Base-by-base conservation (phyloP, 2,329 filamentous ascomycete species). In the Xylariaceae sp. region DNA sequence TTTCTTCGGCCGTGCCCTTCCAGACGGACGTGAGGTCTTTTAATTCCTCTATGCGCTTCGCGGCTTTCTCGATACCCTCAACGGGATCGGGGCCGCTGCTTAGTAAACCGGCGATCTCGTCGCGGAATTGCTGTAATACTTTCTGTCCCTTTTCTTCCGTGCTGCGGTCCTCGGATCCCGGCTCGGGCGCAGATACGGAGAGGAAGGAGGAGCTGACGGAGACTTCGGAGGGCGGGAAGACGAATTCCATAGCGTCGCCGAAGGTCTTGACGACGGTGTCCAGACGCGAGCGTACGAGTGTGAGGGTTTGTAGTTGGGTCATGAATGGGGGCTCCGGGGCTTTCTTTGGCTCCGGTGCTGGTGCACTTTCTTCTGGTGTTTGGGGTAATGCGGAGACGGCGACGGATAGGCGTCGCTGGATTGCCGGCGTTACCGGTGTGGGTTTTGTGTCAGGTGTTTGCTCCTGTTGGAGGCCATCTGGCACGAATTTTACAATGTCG, bases 1-100 rank as follows among this genome's bases (percentile, higher is more conserved):
- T 95, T 73, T 97, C 94, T 76, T 99, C 94, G 0, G 90, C 88
- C 2, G 94, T 97, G n/a, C 92, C 92, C 72, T 89, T 93, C 92
- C 94, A 99, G 18, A 99, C 86, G n/a, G 76, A 76, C 3, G 86
- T 85, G 64, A 97, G 75, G 63, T 86, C 82, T 69, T 91, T 87
- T 58, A 97, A 79, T 70, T 89, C 85, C 69, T 91, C 87, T 11
- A 97, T 86, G 50, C 90, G 80, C 57, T 81, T 80, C 10, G 83
- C 83, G 0, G 94, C 94, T 59, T 86, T 86, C 64, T 90, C 87
- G 7, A 94, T 79, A 13, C 89, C 90, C 50, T 81, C 80, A 10
- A 87, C 78, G 0, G 84, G 81, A 50, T 88, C 85, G 0, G 79
- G 75, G 5, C 80, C 67, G 49, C 72, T 72, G 71, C 81, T 79